A percentile compares a stretch with the other conserved stretches of the same genome.
phyloP scores from a whole-genome alignment of 2,329 filamentous ascomycete species.

The Arthrobotrys megalospora region DNA sequence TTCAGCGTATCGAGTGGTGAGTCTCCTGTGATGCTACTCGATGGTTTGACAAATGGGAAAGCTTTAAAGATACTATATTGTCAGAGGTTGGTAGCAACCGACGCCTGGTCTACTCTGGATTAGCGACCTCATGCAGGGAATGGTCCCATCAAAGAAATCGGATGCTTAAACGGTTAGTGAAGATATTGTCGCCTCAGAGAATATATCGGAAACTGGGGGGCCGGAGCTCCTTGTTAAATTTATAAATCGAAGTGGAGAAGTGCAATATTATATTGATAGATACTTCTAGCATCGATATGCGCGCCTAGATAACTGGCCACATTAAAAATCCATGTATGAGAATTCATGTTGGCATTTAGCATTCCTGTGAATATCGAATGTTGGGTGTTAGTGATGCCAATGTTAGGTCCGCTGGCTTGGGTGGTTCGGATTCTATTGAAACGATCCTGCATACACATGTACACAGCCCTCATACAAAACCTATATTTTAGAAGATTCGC shows the following conservation, averaged over 20 bases:
- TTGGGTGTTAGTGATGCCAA: not conserved
- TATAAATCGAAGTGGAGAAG: too few relatives aligned
- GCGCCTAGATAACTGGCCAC: not conserved
- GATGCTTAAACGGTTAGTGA: slow-evolving; percentile 29
- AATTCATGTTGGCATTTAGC: not conserved
- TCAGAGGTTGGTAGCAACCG: not conserved
- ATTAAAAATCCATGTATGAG: not conserved
- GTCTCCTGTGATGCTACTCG: too few relatives aligned
- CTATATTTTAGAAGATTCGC: not conserved
- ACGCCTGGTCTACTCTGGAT: slow-evolving; percentile 31
- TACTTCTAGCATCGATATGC: not conserved
- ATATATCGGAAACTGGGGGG: slow-evolving; percentile 25
- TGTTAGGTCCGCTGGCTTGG: too few relatives aligned
- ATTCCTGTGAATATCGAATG: not conserved
- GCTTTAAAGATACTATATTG: too few relatives aligned
- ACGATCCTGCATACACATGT: slow-evolving; percentile 2
- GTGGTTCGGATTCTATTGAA: not conserved
- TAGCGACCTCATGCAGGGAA: slow-evolving; percentile 39
- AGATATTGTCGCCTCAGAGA: slow-evolving; percentile 12
- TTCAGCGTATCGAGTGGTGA: too few relatives aligned
- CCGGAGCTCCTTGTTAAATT: not conserved
- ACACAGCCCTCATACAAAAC: not conserved
- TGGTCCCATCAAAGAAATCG: slow-evolving; percentile 35
- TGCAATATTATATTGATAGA: not conserved
- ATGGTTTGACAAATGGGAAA: too few relatives aligned